Evolutionary conservation across 768 basidiomycete species (phyloP).

Genomic region (Nidularia sp.): DNA sequence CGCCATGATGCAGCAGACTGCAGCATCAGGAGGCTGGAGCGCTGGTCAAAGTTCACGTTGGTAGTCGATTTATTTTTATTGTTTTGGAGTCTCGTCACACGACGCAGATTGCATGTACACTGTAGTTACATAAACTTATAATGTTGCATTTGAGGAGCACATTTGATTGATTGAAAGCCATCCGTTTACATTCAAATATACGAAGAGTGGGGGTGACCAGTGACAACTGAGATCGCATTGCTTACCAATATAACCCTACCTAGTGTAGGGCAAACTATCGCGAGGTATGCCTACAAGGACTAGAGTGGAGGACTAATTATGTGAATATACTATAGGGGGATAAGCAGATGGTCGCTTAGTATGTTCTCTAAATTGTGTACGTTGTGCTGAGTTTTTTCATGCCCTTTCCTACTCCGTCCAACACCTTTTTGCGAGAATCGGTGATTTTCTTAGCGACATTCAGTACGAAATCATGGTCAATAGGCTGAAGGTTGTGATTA

Average conservation of each 20-base stretch:
- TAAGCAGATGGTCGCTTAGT: slow-evolving; percentile 2
- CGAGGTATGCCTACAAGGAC: no score
- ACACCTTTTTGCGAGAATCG: slow-evolving; percentile 67
- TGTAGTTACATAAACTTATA: background rate
- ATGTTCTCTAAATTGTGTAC: slow-evolving; percentile 18
- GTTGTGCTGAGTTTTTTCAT: slow-evolving; percentile 46
- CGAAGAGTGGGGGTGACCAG: no score
- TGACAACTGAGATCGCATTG: no score
- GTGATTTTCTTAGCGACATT: slow-evolving; percentile 59
- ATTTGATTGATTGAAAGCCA: no score
- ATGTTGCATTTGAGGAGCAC: background rate
- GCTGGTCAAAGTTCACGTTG: slow-evolving; percentile 8
- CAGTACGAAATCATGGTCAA: slow-evolving; percentile 62
- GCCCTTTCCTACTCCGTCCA: slow-evolving; percentile 72
- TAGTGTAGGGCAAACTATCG: no score
- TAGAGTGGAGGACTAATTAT: background rate
- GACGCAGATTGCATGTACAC: no score
- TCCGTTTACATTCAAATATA: no score
- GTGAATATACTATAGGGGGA: background rate
- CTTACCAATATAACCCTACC: no score
- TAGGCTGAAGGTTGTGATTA: slow-evolving; percentile 30
- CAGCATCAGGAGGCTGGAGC: slow-evolving; percentile 17
- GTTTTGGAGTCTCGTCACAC: no score
- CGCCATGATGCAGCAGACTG: slow-evolving; percentile 51
- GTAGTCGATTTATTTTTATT: background rate